Conservation (phyloP, 2,329 filamentous ascomycete species). For the Pseudogymnoascus sp. region DNA sequence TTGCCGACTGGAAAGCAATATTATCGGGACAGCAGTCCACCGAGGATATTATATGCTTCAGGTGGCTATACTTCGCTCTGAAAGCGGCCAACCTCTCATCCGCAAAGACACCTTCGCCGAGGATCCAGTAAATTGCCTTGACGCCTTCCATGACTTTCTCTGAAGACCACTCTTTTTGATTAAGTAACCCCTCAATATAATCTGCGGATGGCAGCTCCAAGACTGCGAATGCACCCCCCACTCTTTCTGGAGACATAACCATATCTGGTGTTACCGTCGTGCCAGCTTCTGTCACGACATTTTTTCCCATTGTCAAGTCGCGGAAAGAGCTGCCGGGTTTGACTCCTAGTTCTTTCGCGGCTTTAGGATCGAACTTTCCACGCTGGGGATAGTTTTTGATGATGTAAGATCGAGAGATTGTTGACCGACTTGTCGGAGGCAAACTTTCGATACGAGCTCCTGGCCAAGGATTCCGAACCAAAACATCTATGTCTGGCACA, state of each 20-base stretch:
- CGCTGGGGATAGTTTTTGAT: constrained; percentile 69
- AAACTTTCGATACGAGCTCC: constrained; percentile 57
- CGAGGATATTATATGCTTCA: constrained; percentile 74
- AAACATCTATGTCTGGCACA: constrained; percentile 61
- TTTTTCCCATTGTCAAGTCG: constrained; percentile 56
- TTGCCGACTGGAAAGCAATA: constrained; percentile 61
- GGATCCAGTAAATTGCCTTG: constrained; percentile 70
- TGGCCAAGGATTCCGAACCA: constrained; percentile 75
- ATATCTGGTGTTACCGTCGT: constrained; percentile 73
- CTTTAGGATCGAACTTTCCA: constrained; percentile 69
- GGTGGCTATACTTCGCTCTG: constrained; percentile 52
- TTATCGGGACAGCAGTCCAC: constrained; percentile 69
- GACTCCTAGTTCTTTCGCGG: constrained; percentile 61
- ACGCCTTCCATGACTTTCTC: constrained; percentile 60
- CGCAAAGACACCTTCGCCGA: constrained; percentile 61
- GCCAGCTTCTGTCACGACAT: constrained; percentile 58
- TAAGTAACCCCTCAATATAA: constrained; percentile 65
- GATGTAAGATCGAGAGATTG: constrained; percentile 77
- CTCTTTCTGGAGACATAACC: constrained; percentile 64
- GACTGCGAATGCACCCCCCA: constrained; percentile 70
- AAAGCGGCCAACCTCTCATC: constrained; percentile 63
- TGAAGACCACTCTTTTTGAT: constrained; percentile 66
- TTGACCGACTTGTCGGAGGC: constrained; percentile 60
- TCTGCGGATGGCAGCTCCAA: constrained; percentile 68
- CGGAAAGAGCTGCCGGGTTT: constrained; percentile 52